phyloP scores from a whole-genome alignment of 2,329 filamentous ascomycete species.

The Zelopaecilomyces penicillatus region DNA sequence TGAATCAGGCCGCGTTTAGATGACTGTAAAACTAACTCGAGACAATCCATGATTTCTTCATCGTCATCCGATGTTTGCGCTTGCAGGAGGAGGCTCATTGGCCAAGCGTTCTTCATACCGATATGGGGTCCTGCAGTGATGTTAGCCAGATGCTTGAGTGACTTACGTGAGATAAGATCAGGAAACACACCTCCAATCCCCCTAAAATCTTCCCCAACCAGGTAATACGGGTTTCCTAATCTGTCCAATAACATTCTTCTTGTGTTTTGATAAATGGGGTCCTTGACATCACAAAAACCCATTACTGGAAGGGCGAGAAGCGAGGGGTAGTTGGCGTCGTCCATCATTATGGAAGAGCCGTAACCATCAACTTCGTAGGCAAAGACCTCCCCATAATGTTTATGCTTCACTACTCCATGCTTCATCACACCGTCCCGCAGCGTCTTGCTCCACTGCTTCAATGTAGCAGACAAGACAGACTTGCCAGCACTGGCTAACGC shows the following conservation, averaged over 20 bases:
- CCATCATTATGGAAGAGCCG: slow-evolving; percentile 75
- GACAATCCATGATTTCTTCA: slow-evolving; percentile 65
- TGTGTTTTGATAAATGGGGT: slow-evolving; percentile 79
- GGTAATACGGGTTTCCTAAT: slow-evolving; percentile 78
- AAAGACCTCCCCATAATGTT: slow-evolving; percentile 69
- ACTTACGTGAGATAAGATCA: too few species aligned
- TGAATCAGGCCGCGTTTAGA: slow-evolving; percentile 76
- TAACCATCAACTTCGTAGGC: slow-evolving; percentile 86
- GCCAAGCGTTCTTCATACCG: slow-evolving; percentile 87
- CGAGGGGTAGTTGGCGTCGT: slow-evolving; percentile 81
- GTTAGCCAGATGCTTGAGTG: too few species aligned
- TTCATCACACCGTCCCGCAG: slow-evolving; percentile 76
- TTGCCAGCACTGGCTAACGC: slow-evolving; percentile 58
- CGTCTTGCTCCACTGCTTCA: slow-evolving; percentile 49
- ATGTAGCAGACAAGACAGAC: slow-evolving; percentile 39
- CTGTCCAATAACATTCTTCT: slow-evolving; percentile 67
- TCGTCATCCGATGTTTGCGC: slow-evolving; percentile 83
- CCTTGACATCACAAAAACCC: slow-evolving; percentile 58
- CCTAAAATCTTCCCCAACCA: slow-evolving; percentile 66
- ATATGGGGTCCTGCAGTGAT: slow-evolving; percentile 52
- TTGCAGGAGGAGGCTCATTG: slow-evolving; percentile 88
- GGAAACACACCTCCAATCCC: slow-evolving; percentile 73
- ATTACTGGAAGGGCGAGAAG: slow-evolving; percentile 70
- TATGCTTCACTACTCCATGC: slow-evolving; percentile 71
- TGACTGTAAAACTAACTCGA: slow-evolving; percentile 67